Percentiles rank a stretch among this genome's conserved stretches.
These are phyloP conservation scores for Umbellularia californica DNA, from an alignment of 164 flowering plant genomes.

Conservation along the genomic window DNA sequence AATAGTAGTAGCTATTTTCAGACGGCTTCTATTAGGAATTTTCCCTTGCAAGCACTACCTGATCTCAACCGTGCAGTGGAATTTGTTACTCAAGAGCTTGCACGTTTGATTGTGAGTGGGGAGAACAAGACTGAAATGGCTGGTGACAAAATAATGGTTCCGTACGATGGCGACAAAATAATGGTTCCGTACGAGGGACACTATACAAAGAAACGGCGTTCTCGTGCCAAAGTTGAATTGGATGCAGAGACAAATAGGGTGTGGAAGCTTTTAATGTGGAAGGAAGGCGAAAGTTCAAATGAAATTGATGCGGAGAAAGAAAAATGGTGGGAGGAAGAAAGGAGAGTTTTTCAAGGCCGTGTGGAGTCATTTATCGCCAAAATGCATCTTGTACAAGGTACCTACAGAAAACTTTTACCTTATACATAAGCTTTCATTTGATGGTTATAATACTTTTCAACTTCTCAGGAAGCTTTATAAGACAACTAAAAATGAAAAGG, in stretches of 20 bases:
- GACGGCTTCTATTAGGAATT: conserved; percentile 30
- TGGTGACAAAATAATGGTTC: conserved; percentile 40
- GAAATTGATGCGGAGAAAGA: conserved; percentile 38
- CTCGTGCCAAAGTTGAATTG: conserved; percentile 67
- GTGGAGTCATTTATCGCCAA: conserved; percentile 43
- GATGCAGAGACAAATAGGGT: conserved; percentile 58
- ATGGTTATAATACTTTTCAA: no score
- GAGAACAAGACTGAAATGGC: conserved; percentile 10
- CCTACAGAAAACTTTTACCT: neutral
- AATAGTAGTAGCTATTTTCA: neutral
- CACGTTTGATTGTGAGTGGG: conserved; percentile 36
- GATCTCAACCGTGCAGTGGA: conserved; percentile 30
- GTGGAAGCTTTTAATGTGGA: conserved; percentile 69
- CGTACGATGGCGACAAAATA: conserved; percentile 39
- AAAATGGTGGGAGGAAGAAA: conserved; percentile 46
- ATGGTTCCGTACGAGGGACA: conserved; percentile 47
- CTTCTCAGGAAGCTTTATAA: neutral
- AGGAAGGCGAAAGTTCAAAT: conserved; percentile 29
- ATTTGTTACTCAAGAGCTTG: conserved; percentile 30
- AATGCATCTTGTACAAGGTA: conserved; percentile 73
- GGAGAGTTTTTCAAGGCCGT: conserved; percentile 36
- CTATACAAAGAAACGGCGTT: conserved; percentile 36
- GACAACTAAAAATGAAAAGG: neutral
- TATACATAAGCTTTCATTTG: neutral
- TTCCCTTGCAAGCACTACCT: conserved; percentile 16